Evolutionary conservation across 371 early-diverging fungal genomes (phyloP).

Genomic region (Apophysomyces trapeziformis): DNA sequence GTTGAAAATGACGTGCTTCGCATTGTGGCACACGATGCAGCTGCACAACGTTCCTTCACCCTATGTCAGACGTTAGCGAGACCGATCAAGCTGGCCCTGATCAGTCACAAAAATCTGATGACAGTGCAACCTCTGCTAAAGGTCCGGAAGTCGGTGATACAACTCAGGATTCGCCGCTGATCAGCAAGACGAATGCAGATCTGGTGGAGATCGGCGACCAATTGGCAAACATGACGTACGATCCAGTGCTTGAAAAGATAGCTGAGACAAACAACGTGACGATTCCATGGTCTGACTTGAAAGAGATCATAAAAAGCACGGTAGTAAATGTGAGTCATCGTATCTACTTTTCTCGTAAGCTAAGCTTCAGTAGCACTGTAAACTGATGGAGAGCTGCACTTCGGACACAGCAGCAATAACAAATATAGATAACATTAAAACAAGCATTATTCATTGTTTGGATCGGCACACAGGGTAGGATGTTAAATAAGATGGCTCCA

Average conservation of each 20-base stretch:
- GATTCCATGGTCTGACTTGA: conserved; percentile 27
- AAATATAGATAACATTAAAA: conserved; percentile 26
- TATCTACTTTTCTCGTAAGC: not conserved
- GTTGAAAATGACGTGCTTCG: too few relatives aligned
- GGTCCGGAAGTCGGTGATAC: conserved; percentile 10
- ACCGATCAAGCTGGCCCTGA: conserved; percentile 6
- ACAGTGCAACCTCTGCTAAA: conserved; percentile 6
- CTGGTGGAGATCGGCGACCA: conserved; percentile 14
- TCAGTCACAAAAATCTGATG: conserved; percentile 5
- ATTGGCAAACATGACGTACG: not conserved
- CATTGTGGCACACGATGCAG: too few relatives aligned
- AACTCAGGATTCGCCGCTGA: not conserved
- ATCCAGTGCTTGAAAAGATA: conserved; percentile 17
- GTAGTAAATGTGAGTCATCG: conserved; percentile 24
- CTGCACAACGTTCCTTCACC: too few relatives aligned
- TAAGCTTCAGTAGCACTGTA: conserved; percentile 30
- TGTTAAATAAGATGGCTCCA: too few relatives aligned
- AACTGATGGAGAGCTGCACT: conserved; percentile 28
- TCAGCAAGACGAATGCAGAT: not conserved
- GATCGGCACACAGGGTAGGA: conserved; percentile 40
- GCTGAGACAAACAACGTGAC: conserved; percentile 29
- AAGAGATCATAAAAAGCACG: conserved; percentile 19
- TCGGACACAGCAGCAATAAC: conserved; percentile 16
- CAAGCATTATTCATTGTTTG: conserved; percentile 32
- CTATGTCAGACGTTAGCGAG: not conserved